A percentile compares a stretch with the other conserved stretches of the same genome.
phyloP scores from a whole-genome alignment of 768 basidiomycete species.

The Hirschioporus abietinus region DNA sequence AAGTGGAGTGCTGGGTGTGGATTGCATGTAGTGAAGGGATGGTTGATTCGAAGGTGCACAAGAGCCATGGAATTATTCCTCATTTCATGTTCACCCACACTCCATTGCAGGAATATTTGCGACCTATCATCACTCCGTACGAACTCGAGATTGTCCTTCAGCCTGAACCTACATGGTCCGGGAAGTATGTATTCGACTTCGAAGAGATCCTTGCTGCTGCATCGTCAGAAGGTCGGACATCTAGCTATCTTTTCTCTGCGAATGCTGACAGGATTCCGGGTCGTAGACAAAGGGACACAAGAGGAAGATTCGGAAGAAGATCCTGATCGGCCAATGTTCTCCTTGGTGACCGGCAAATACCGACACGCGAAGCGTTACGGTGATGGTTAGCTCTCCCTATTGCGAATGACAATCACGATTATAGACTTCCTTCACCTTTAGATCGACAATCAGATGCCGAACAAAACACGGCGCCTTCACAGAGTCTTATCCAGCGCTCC shows the following conservation, averaged over 20 bases:
- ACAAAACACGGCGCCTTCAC: slow-evolving; percentile 21
- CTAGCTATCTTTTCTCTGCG: neutral
- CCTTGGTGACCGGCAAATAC: slow-evolving; percentile 81
- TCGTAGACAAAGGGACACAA: neutral
- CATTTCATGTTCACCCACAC: neutral
- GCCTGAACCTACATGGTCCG: slow-evolving; percentile 66
- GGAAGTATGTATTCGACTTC: slow-evolving; percentile 77
- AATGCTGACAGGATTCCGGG: neutral
- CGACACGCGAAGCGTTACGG: slow-evolving; percentile 70
- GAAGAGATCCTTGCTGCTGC: slow-evolving; percentile 42
- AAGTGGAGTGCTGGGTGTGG: slow-evolving; percentile 93
- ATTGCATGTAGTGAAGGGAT: slow-evolving; percentile 92
- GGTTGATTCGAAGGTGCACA: slow-evolving; percentile 58
- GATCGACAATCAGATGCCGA: slow-evolving; percentile 14
- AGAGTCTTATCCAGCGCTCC: slow-evolving; percentile 55
- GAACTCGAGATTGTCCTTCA: slow-evolving; percentile 82
- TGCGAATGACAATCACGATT: neutral
- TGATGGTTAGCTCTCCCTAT: slow-evolving; percentile 18
- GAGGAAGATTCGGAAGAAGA: slow-evolving; percentile 41
- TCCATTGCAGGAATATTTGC: slow-evolving; percentile 66
- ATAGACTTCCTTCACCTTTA: slow-evolving; percentile 8
- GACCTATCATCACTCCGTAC: slow-evolving; percentile 91
- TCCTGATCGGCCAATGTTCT: slow-evolving; percentile 74
- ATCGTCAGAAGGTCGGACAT: neutral
- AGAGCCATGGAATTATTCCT: neutral